phyloP scores from a whole-genome alignment of 2,329 filamentous ascomycete genomes.

The Diplodia scrobiculata region DNA sequence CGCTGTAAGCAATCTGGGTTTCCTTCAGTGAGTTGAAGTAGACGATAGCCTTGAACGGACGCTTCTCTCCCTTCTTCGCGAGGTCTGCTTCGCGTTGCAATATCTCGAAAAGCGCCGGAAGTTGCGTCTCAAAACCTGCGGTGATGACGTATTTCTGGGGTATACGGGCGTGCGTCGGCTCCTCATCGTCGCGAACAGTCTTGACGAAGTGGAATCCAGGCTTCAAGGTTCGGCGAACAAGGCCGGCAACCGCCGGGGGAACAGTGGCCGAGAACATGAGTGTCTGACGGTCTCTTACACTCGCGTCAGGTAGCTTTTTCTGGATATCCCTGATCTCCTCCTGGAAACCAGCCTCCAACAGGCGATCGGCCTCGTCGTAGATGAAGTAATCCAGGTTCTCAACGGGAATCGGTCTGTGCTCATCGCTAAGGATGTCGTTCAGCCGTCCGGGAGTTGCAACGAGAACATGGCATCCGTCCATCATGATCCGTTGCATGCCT shows the following conservation, averaged over 20 bases:
- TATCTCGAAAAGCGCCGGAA: slow-evolving; percentile 78
- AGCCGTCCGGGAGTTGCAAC: slow-evolving; percentile 89
- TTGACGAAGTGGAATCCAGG: slow-evolving; percentile 84
- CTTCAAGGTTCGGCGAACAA: slow-evolving; percentile 79
- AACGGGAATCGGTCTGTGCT: slow-evolving; percentile 63
- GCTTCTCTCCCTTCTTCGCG: slow-evolving; percentile 45
- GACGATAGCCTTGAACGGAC: slow-evolving; percentile 92
- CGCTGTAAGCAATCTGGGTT: slow-evolving; percentile 64
- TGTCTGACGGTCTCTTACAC: slow-evolving; percentile 74
- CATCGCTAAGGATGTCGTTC: slow-evolving; percentile 75
- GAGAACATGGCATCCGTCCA: slow-evolving; percentile 81
- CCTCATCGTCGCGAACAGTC: slow-evolving; percentile 80
- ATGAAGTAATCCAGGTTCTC: slow-evolving; percentile 62
- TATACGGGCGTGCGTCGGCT: slow-evolving; percentile 80
- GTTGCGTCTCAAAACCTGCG: slow-evolving; percentile 70
- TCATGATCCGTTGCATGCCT: slow-evolving; percentile 68
- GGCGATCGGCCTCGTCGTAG: slow-evolving; percentile 67
- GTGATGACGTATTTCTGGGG: slow-evolving; percentile 75
- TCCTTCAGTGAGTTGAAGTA: slow-evolving; percentile 82
- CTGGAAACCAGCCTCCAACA: slow-evolving; percentile 62
- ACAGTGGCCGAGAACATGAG: slow-evolving; percentile 96
- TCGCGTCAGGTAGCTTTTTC: slow-evolving; percentile 61
- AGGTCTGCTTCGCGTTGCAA: slow-evolving; percentile 61
- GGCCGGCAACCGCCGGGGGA: slow-evolving; percentile 74
- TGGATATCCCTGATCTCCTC: slow-evolving; percentile 54